Base-by-base conservation (phyloP, 306 rosid genomes). In the Lathyrus oleraceus region DNA sequence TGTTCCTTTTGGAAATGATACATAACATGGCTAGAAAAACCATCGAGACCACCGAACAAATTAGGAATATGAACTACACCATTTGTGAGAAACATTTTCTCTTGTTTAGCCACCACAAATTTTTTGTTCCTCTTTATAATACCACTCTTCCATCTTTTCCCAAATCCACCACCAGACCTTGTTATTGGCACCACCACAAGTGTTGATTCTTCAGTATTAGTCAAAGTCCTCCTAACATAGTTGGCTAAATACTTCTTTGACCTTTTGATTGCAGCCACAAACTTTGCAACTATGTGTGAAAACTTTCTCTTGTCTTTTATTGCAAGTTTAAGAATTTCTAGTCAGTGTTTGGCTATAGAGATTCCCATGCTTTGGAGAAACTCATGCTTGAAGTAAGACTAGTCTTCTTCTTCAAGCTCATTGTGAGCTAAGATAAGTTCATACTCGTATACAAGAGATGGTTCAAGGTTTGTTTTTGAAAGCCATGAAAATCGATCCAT, bases 361-460 rank as follows among this genome's bases (percentile, higher is more conserved):
- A 94, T 91, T 4, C 97, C 98, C 92, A 94, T 87, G 89, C 97
- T 94, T 47, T 84, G 97, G 10, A 94, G 97, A 52, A 90, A 90
- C 75, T 94, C 98, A 25, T 94, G 97, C 87, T 87, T 90, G 87
- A 91, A 88, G 78, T 85, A 90, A 30, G 69, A 6, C 36, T 87
- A 84, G 75, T 90, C 97, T 45, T 90, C 95, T 52, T n/a, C n/a
- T n/a, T n/a, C n/a, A n/a, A n/a, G n/a, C n/a, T n/a, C n/a, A n/a
- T n/a, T n/a, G n/a, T n/a, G n/a, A n/a, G n/a, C n/a, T n/a, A n/a
- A n/a, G n/a, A n/a, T n/a, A n/a, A n/a, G n/a, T n/a, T n/a, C n/a
- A n/a, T n/a, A n/a, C n/a, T n/a, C n/a, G n/a, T n/a, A n/a, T n/a
- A n/a, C n/a, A n/a, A n/a, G n/a, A n/a, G n/a, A n/a, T n/a, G n/a